Evolutionary conservation across 495 filamentous ascomycete species (phyloP), one percentile per base, ranked within the genome.

Genomic region (Podospora tetraspora): DNA sequence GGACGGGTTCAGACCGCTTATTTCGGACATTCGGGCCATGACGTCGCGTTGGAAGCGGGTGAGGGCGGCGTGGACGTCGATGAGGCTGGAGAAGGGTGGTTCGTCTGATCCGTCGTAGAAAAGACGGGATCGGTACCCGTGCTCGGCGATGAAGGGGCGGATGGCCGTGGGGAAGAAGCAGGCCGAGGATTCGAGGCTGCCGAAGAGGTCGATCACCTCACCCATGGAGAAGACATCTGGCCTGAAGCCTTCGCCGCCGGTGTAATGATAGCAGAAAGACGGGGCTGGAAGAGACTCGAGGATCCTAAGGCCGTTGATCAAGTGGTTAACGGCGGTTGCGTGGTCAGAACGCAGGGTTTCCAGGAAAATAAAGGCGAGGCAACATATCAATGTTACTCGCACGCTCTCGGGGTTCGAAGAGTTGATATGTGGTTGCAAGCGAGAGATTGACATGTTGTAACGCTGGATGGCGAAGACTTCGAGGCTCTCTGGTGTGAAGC

Each of bases 61-160:
- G 29, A 76, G 71, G 24, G 68, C 62, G 22, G 57, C 57, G n/a
- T 67, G 67, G 30, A 66, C 69, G 16, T 67, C 60, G 12, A 19
- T 9, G 3, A 66, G 25, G 58, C 59, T 61, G 72, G 29, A 81
- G 85, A 72, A 77, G 81, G 27, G 75, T 85, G 56, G 85, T 4
- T 62, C 64, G 25, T 16, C 19, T 5, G 71, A 56, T 19, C 65
- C 71, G 30, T 91, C 82, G 86, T 90, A 68, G 70, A 77, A 64
- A 62, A 70, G 57, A 70, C 80, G 63, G 69, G 84, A 63, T 78
- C 80, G 9, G 86, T 89, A 67, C 83, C 86, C 21, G 76, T 83
- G 69, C 82, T 85, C 3, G 84, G 91, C 75, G 82, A 89, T 63
- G 83, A 88, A 74, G 75, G 81, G 70, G 84, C 84, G 86, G 83